These are phyloP conservation scores for Sanghuangporus baumii DNA, from an alignment of 1,284 basidiomycete genomes.

Conservation along the genomic window DNA sequence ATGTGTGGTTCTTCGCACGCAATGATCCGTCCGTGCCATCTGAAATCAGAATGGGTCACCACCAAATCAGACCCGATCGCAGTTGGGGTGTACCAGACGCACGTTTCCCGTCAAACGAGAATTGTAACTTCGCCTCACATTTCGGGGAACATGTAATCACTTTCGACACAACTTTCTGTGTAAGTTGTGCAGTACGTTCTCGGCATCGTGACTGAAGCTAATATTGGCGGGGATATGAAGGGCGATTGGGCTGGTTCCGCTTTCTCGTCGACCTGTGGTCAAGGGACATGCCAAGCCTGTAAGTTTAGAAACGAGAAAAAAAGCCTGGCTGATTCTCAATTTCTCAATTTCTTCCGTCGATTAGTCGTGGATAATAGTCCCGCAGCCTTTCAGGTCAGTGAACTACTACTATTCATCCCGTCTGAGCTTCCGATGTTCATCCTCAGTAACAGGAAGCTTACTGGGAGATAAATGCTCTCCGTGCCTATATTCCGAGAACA, in stretches of 20 bases:
- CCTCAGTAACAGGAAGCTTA: conserved; percentile 27
- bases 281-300: conserved; percentile 21
- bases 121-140: conserved; percentile 20
- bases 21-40: conserved; percentile 23
- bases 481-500: conserved; percentile 28
- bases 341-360: background rate
- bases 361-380: conserved; percentile 31
- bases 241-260: conserved; percentile 22
- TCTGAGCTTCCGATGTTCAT: background rate
- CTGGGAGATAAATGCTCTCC: conserved; percentile 34
- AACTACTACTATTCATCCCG: background rate
- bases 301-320: conserved; percentile 8
- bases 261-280: conserved; percentile 20
- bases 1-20: conserved; percentile 29
- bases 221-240: background rate
- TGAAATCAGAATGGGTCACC: conserved; percentile 23
- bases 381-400: conserved; percentile 24
- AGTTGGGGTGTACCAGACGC: conserved; percentile 27
- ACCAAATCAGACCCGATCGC: conserved; percentile 20
- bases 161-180: conserved; percentile 22
- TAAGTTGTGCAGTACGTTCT: conserved; percentile 8
- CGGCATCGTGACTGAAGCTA: background rate
- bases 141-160: conserved; percentile 25
- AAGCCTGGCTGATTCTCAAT: background rate
- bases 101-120: conserved; percentile 25